A percentile compares a stretch with the other conserved stretches of the same genome.
These are phyloP conservation scores for Trichoderma harzianum DNA, from an alignment of 2,329 filamentous ascomycete genomes.

Conservation along the genomic window DNA sequence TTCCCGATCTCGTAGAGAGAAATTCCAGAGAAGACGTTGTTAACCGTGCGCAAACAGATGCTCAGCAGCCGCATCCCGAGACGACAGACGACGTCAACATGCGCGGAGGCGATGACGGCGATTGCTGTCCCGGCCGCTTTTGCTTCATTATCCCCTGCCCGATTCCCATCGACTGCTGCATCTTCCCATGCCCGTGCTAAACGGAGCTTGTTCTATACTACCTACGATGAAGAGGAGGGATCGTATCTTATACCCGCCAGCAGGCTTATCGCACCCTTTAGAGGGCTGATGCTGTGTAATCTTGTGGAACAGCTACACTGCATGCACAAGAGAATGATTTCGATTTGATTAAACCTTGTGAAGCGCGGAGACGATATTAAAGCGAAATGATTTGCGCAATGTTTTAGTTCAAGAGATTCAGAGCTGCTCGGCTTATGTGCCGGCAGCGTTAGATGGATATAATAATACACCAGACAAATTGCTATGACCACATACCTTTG, in stretches of 20 bases:
- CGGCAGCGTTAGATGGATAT: background rate
- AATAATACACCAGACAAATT: background rate
- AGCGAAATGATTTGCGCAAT: background rate
- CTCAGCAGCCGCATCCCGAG: conserved; percentile 22
- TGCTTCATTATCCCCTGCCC: conserved; percentile 39
- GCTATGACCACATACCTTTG: background rate
- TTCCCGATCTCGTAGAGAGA: background rate
- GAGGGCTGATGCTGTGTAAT: background rate
- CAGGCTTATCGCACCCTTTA: background rate
- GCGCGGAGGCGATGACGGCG: conserved; percentile 24
- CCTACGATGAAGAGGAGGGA: background rate
- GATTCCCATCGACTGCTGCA: conserved; percentile 35
- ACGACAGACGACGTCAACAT: conserved; percentile 28
- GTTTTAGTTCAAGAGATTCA: background rate
- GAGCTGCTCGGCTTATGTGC: background rate
- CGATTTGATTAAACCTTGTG: background rate
- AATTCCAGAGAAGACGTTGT: too few relatives aligned
- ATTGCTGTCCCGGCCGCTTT: conserved; percentile 34
- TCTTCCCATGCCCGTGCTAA: conserved; percentile 29
- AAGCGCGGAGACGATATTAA: background rate
- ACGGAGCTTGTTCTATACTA: background rate
- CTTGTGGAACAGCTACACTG: background rate
- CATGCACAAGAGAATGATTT: background rate
- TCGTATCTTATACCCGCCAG: background rate
- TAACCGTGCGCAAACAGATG: background rate